A percentile compares a stretch with the other conserved stretches of the same genome.
These are phyloP conservation scores for Leccinum griseonigrum DNA, from an alignment of 1,284 basidiomycete genomes.

Conservation along the genomic window DNA sequence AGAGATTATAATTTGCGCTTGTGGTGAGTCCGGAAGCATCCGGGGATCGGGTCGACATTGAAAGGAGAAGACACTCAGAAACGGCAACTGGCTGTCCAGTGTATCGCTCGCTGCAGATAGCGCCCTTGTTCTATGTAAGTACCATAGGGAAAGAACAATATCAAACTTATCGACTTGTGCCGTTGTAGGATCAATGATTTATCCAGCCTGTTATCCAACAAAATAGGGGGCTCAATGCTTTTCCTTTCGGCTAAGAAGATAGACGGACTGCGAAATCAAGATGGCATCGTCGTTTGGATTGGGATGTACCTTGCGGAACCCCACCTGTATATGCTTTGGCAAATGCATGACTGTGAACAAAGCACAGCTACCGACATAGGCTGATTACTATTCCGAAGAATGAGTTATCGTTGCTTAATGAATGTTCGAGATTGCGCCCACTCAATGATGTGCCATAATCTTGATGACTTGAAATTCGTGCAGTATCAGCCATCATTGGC, in stretches of 20 bases:
- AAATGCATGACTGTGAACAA: neutral
- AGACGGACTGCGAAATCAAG: neutral
- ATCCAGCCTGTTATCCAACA: neutral
- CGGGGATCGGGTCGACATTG: slow-evolving; percentile 22
- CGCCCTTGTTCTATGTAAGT: slow-evolving; percentile 3
- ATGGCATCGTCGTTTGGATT: neutral
- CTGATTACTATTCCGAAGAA: neutral
- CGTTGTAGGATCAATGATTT: slow-evolving; percentile 4
- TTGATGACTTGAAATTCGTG: slow-evolving; percentile 3
- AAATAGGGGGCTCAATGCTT: neutral
- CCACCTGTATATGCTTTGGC: neutral
- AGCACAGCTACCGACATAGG: neutral
- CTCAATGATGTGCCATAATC: slow-evolving; percentile 4
- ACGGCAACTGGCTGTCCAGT: neutral
- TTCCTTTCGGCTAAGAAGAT: neutral
- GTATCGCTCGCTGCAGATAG: neutral
- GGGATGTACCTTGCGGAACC: neutral
- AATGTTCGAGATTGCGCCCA: slow-evolving; percentile 15
- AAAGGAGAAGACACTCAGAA: neutral
- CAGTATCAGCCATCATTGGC: neutral
- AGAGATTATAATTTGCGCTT: neutral
- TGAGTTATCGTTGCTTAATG: slow-evolving; percentile 4
- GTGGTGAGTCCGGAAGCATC: slow-evolving; percentile 31
- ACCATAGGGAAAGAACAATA: neutral
- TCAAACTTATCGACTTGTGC: slow-evolving; percentile 1